Base-by-base conservation (phyloP, 2,329 filamentous ascomycete genomes). In the Verticillium dahliae region DNA sequence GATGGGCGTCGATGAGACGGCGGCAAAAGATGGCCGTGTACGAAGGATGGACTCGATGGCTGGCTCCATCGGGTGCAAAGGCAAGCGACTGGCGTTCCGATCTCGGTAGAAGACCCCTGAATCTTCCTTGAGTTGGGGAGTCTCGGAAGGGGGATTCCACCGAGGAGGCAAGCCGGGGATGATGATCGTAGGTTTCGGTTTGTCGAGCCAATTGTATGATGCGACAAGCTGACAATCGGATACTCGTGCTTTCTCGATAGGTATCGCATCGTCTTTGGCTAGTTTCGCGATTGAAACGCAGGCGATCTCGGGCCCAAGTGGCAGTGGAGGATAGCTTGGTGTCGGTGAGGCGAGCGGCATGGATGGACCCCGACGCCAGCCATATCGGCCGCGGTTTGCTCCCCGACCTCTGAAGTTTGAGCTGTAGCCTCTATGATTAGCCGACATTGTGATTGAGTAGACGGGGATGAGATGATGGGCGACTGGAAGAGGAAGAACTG, bases 101-200 rank as follows among this genome's bases (percentile, higher is more conserved):
- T 87, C 84, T 3, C 82, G 80, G 63, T 77, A 85, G 66, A 80
- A 86, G 0, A 72, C 66, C 2, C 81, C 81, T 7, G 63, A 68
- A 64, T 87, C 85, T 34, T 56, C 27, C 13, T 34, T 14, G 7
- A 56, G 33, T 22, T 34, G 13, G 3, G 15, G 6, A 18, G 33
- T 11, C 33, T 56, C 6, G 15, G 27, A n/a, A 3, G 22, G 73
- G 1, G 82, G 81, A 1, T 77, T 78, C 81, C 82, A 85, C 13
- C 67, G 69, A 2, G 81, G 77, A 13, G 82, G 83, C 68, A 15
- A 65, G 73, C 75, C 74, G 11, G 75, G 75, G 14, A 76, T 60
- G 27, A 72, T 27, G 14, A 77, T 72, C 0, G 67, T 66, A 0
- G 74, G 66, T 2, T 62, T 57, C 1, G 33, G 41, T 4, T 61